Evolutionary conservation across 208 protist species (phyloP), one percentile per base, ranked within the genome.

Genomic region (Endotrypanum monterogeii): DNA sequence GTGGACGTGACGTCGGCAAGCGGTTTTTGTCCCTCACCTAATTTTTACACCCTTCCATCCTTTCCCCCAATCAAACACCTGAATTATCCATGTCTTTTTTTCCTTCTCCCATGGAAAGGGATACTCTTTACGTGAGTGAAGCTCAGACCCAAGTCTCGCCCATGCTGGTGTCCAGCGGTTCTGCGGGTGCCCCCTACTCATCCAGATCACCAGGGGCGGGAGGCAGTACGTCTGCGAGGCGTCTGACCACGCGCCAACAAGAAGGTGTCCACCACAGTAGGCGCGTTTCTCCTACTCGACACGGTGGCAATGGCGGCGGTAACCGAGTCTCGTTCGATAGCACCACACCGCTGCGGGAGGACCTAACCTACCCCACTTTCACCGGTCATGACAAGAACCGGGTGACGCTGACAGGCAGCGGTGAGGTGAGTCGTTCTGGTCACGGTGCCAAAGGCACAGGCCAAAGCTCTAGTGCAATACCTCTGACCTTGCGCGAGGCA

Each of bases 91-190:
- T 46, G 37, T 48, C 60, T 6, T 65, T n/a, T 30, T 54, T 14
- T 3, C 44, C 63, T 52, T 23, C 44, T 1, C 16, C 44, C 16
- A 12, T 25, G 46, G 44, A 28, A 25, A 14, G 6, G 63, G 63
- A 18, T 39, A 68, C 63, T 23, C 14, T 68, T 44, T 68, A 68
- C 39, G 20, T 68, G 25, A 68, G 54, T 25, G 63, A 50, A 54
- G n/a, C 35, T 7, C 25, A 25, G 44, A 16, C 63, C 7, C 63
- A 50, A 9, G 12, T 68, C 14, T 39, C 63, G 51, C 54, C 63
- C n/a, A 50, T 68, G 7, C 41, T 68, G 25, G 63, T 16, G 44
- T 35, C 28, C 18, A 12, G 37, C 11, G 23, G 35, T n/a, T 18
- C 60, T 23, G 37, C 60, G 32, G 25, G 35, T 48, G 35, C 2